phyloP scores from a whole-genome alignment of 306 rosid species.

The Carpinus viminea region DNA sequence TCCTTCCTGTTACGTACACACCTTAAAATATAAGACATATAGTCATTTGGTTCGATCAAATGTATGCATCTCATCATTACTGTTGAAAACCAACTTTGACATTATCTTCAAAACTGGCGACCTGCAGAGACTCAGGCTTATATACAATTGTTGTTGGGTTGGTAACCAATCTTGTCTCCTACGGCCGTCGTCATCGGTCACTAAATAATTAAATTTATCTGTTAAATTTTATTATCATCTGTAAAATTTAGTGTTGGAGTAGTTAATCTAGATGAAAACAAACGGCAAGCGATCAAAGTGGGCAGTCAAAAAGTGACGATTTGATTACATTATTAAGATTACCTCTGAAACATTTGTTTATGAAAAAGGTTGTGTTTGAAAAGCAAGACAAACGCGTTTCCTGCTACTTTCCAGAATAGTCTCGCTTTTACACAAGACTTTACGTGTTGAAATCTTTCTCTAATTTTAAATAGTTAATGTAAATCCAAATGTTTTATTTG shows the following conservation, averaged over 20 bases:
- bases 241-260: too few species aligned
- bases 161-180: too few species aligned
- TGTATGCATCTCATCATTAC: constrained; percentile 37
- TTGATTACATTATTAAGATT: constrained; percentile 29
- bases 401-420: background rate
- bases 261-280: background rate
- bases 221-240: too few species aligned
- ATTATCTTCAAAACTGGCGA: constrained; percentile 32
- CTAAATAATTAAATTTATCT: too few species aligned
- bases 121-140: constrained; percentile 28
- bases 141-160: background rate
- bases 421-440: constrained; percentile 27
- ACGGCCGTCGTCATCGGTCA: too few species aligned
- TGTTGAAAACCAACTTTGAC: constrained; percentile 38
- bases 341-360: constrained; percentile 1
- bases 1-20: constrained; percentile 3
- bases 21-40: constrained; percentile 1
- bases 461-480: constrained; percentile 1
- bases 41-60: constrained; percentile 28
- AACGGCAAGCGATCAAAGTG: too few species aligned
- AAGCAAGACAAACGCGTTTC: constrained; percentile 29
- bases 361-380: constrained; percentile 37
- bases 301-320: constrained; percentile 52
- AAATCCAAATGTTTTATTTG: constrained; percentile 11
- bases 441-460: constrained; percentile 10